Percentiles rank a stretch among this genome's conserved stretches.
Evolutionary conservation across 228 moss, liverwort and hornwort genomes (phyloP).

Genomic region (Sphagnum magellanicum): DNA sequence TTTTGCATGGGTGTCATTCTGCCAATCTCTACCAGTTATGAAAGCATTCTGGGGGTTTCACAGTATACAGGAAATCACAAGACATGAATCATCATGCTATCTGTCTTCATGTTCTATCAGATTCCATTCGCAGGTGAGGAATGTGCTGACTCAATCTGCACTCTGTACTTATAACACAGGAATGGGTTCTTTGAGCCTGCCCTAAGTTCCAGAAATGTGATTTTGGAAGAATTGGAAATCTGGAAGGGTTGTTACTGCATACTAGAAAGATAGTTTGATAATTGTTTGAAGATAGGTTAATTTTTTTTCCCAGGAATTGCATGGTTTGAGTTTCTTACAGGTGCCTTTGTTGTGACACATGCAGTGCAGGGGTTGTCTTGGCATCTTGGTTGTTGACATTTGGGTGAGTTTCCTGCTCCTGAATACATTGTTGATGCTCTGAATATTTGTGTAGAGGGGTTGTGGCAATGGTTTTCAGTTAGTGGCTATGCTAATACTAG

Average conservation of each 20-base stretch:
- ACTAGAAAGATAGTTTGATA: background rate
- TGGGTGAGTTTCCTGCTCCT: slow-evolving; percentile 35
- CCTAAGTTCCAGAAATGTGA: too few relatives aligned
- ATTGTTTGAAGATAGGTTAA: background rate
- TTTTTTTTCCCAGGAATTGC: background rate
- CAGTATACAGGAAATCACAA: slow-evolving; percentile 80
- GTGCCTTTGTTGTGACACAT: background rate
- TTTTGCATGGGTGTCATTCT: background rate
- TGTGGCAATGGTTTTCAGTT: too few relatives aligned
- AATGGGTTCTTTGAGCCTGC: too few relatives aligned
- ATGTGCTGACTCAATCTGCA: background rate
- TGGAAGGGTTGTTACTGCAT: background rate
- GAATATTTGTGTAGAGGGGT: too few relatives aligned
- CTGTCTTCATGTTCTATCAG: slow-evolving; percentile 86
- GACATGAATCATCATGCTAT: slow-evolving; percentile 91
- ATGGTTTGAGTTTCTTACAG: too few relatives aligned
- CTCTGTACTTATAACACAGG: too few relatives aligned
- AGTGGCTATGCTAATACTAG: too few relatives aligned
- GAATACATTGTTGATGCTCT: too few relatives aligned
- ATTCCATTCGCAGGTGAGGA: slow-evolving; percentile 79
- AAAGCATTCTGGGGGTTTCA: slow-evolving; percentile 1
- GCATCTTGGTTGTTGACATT: slow-evolving; percentile 79
- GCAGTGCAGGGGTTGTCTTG: slow-evolving; percentile 89
- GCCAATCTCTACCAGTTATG: background rate
- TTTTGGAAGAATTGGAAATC: background rate